Percentiles rank a stretch among this genome's conserved stretches.
Evolutionary conservation across 768 basidiomycete genomes (phyloP).

Genomic region (Pisolithus marmoratus): DNA sequence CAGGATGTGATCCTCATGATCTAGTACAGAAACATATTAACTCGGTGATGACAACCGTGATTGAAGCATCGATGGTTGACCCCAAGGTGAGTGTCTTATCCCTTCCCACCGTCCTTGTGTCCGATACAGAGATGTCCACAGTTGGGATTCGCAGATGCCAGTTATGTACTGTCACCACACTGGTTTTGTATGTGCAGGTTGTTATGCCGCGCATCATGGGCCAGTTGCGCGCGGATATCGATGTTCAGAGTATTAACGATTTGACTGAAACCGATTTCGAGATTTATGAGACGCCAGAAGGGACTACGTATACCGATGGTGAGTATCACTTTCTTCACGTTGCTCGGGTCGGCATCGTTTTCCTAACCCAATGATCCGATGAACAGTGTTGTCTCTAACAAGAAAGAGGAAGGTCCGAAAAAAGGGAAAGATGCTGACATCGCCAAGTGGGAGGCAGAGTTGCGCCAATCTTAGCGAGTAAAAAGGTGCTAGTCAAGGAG

Average conservation of each 20-base stretch:
- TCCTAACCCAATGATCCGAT: background rate
- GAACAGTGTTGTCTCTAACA: slow-evolving; percentile 60
- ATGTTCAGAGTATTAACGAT: slow-evolving; percentile 48
- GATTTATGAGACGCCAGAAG: slow-evolving; percentile 83
- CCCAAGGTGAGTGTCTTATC: slow-evolving; percentile 37
- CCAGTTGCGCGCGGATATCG: slow-evolving; percentile 63
- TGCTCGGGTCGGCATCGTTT: background rate
- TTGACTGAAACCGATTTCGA: slow-evolving; percentile 72
- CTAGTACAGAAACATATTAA: slow-evolving; percentile 49
- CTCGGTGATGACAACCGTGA: slow-evolving; percentile 41
- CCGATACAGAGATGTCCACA: slow-evolving; percentile 11
- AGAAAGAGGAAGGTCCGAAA: slow-evolving; percentile 40
- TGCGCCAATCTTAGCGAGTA: slow-evolving; percentile 80
- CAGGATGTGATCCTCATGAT: slow-evolving; percentile 58
- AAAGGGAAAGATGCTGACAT: slow-evolving; percentile 90
- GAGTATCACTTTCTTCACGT: background rate
- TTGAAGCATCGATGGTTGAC: slow-evolving; percentile 41
- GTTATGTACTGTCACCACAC: slow-evolving; percentile 68
- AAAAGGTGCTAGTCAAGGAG: slow-evolving; percentile 45
- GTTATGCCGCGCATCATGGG: slow-evolving; percentile 67
- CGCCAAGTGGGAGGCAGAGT: slow-evolving; percentile 91
- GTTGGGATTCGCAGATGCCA: slow-evolving; percentile 57
- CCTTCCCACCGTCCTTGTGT: background rate
- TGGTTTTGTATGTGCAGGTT: slow-evolving; percentile 73
- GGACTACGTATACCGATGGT: slow-evolving; percentile 81